Conservation (phyloP, 1,139 yeast genomes). For the Zygoascus hellenicus region DNA sequence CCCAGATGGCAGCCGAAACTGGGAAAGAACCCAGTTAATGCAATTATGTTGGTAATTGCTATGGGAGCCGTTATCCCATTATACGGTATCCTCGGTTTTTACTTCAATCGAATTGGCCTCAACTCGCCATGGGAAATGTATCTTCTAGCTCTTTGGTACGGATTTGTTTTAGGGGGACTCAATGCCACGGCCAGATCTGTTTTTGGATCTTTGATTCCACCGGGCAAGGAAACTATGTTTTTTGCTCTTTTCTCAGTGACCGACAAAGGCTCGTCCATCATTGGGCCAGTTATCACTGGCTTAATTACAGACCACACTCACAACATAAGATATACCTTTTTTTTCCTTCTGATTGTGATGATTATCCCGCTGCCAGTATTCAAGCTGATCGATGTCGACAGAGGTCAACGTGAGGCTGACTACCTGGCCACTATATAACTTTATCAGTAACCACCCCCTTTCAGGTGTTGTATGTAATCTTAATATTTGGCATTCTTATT, state of each 20-base stretch:
- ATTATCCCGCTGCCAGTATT: slow-evolving; percentile 49
- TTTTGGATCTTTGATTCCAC: slow-evolving; percentile 59
- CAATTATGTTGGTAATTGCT: slow-evolving; percentile 47
- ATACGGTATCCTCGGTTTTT: slow-evolving; percentile 60
- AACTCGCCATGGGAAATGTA: slow-evolving; percentile 61
- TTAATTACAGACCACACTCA: slow-evolving; percentile 61
- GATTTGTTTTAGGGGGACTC: slow-evolving; percentile 61
- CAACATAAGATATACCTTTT: slow-evolving; percentile 62
- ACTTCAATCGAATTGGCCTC: slow-evolving; percentile 46
- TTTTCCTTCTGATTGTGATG: slow-evolving; percentile 48
- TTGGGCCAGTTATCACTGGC: slow-evolving; percentile 65
- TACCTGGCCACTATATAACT: slow-evolving; percentile 20
- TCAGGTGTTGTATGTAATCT: background rate
- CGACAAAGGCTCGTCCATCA: slow-evolving; percentile 65
- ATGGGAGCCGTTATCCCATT: slow-evolving; percentile 60
- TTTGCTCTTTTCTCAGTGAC: slow-evolving; percentile 67
- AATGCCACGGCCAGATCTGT: slow-evolving; percentile 59
- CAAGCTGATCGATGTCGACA: slow-evolving; percentile 44
- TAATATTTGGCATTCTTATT: background rate
- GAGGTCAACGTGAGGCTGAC: slow-evolving; percentile 43
- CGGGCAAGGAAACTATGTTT: slow-evolving; percentile 62
- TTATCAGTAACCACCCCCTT: background rate
- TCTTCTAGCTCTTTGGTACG: slow-evolving; percentile 61
- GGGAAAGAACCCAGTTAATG: slow-evolving; percentile 37
- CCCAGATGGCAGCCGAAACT: slow-evolving; percentile 44